phyloP scores from a whole-genome alignment of 2,329 filamentous ascomycete species.

The Knoxdaviesia proteae region DNA sequence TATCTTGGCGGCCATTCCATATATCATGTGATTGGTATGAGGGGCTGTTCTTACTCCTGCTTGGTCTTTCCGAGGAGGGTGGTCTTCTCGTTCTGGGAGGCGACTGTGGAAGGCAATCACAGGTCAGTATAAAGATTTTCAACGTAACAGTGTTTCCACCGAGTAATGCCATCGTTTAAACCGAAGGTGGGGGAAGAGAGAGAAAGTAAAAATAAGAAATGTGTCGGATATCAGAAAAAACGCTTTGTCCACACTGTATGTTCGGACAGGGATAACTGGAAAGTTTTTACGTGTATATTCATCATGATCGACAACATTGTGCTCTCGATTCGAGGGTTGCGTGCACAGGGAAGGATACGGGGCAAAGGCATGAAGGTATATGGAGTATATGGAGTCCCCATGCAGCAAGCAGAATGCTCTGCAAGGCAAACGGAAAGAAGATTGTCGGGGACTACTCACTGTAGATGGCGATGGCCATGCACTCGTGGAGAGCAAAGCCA shows the following conservation, averaged over 20 bases:
- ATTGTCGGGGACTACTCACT: slow-evolving; percentile 35
- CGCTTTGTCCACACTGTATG: slow-evolving; percentile 50
- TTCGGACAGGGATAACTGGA: slow-evolving; percentile 6
- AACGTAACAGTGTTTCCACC: too few relatives aligned
- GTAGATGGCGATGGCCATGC: slow-evolving; percentile 92
- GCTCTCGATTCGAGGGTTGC: too few relatives aligned
- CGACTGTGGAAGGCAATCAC: slow-evolving; percentile 36
- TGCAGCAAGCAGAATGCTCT: too few relatives aligned
- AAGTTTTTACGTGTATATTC: too few relatives aligned
- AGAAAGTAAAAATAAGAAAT: slow-evolving; percentile 45
- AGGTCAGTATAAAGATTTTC: too few relatives aligned
- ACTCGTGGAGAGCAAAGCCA: slow-evolving; percentile 75
- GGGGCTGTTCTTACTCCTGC: slow-evolving; percentile 57
- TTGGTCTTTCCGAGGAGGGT: slow-evolving; percentile 98
- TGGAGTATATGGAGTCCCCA: too few relatives aligned
- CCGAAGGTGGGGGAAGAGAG: slow-evolving; percentile 5
- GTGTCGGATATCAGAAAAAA: slow-evolving; percentile 83
- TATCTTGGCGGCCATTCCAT: too few relatives aligned
- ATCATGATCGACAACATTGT: too few relatives aligned
- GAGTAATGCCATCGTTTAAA: too few relatives aligned
- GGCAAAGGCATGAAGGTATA: slow-evolving; percentile 4
- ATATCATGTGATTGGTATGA: too few relatives aligned
- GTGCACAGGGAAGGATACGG: slow-evolving; percentile 1
- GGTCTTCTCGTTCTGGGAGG: slow-evolving; percentile 99
- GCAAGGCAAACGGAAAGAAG: slow-evolving; percentile 2